These are phyloP conservation scores for Chlamydomonas reinhardtii DNA, from an alignment of 163 green algal species.

Conservation along the genomic window DNA sequence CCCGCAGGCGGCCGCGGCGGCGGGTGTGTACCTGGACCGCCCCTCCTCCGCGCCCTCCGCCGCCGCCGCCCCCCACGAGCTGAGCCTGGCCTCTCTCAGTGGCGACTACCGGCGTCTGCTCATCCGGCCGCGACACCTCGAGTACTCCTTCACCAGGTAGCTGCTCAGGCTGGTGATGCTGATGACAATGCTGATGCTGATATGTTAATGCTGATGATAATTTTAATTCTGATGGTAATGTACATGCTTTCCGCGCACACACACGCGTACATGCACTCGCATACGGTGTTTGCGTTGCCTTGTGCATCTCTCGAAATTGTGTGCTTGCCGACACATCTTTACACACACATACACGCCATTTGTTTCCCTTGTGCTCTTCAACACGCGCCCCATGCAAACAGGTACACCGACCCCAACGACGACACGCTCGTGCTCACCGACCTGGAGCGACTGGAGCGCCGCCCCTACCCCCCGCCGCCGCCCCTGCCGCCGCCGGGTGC, in stretches of 20 bases:
- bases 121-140: conserved; percentile 53
- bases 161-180: too few species aligned
- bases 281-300: too few species aligned
- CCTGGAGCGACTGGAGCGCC: conserved; percentile 47
- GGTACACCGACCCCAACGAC: conserved; percentile 76
- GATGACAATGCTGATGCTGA: too few species aligned
- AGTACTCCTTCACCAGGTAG: conserved; percentile 49
- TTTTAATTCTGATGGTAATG: too few species aligned
- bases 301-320: too few species aligned
- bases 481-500: not conserved
- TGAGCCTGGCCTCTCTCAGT: conserved; percentile 65
- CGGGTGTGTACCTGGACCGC: conserved; percentile 16
- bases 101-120: conserved; percentile 86
- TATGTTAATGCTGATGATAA: too few species aligned
- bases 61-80: conserved; percentile 50
- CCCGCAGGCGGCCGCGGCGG: not conserved
- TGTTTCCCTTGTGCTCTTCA: too few species aligned
- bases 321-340: too few species aligned
- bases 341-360: too few species aligned
- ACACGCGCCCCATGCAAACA: not conserved
- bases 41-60: not conserved
- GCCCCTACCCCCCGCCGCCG: not conserved
- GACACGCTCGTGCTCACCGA: conserved; percentile 60
- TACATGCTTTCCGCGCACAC: too few species aligned
- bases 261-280: too few species aligned